Percentiles rank a stretch among this genome's conserved stretches.
These are phyloP conservation scores for Kernera saxatilis DNA, from an alignment of 345 rosid genomes.

Conservation along the genomic window DNA sequence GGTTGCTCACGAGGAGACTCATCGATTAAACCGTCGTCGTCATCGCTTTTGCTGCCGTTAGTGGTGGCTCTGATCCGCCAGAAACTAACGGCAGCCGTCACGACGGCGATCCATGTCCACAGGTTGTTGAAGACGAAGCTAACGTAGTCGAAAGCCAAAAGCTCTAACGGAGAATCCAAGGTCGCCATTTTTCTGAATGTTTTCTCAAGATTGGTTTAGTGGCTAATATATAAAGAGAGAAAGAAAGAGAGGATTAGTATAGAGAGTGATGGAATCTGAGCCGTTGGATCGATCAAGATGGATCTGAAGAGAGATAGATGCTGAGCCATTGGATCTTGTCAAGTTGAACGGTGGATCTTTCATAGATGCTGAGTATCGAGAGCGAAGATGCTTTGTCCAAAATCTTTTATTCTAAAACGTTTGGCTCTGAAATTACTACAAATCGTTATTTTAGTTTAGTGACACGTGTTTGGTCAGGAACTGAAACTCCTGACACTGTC, in stretches of 20 bases:
- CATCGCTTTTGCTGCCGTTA: neutral
- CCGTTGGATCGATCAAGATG: constrained; percentile 2
- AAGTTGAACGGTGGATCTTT: constrained; percentile 30
- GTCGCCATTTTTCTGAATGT: constrained; percentile 24
- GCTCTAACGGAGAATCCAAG: constrained; percentile 30
- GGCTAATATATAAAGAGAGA: neutral
- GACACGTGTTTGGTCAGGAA: constrained; percentile 23
- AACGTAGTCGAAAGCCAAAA: constrained; percentile 15
- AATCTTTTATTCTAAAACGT: neutral
- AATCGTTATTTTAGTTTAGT: neutral
- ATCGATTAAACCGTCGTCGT: neutral
- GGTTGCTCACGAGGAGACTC: neutral
- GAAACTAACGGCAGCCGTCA: constrained; percentile 37
- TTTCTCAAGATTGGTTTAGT: neutral
- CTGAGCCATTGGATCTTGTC: constrained; percentile 24
- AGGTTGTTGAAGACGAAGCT: constrained; percentile 22
- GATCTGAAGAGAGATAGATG: constrained; percentile 18
- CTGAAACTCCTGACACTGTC: neutral
- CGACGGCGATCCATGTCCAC: constrained; percentile 34
- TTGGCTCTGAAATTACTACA: neutral
- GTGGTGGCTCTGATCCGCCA: constrained; percentile 27
- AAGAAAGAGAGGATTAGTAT: constrained; percentile 5
- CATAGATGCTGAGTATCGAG: constrained; percentile 22
- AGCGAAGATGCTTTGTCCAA: constrained; percentile 25
- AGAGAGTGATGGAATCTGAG: neutral